Percentiles rank a stretch among this genome's conserved stretches.
phyloP scores from a whole-genome alignment of 192 early-diverging fungal species.

The Coemansia sp. region DNA sequence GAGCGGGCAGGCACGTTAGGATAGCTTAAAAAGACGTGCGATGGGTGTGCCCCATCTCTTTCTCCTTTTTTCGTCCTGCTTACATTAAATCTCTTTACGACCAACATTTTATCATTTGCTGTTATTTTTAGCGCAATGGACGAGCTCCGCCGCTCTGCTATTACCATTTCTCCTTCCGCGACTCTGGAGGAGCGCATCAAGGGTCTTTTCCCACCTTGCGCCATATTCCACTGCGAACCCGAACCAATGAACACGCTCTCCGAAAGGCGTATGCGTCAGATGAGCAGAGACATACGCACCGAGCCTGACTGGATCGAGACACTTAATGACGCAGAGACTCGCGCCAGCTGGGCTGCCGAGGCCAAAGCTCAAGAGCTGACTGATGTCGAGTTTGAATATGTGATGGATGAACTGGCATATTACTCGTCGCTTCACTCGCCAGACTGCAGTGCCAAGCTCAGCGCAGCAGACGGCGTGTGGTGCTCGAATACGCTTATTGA shows the following conservation, averaged over 20 bases:
- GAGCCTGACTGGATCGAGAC: constrained; percentile 29
- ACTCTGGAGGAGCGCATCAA: neutral
- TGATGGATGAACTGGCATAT: constrained; percentile 30
- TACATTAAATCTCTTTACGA: neutral
- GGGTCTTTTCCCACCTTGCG: neutral
- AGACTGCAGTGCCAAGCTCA: neutral
- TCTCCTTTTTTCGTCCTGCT: neutral
- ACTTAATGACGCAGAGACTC: constrained; percentile 10
- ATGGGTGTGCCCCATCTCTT: neutral
- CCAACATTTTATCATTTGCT: neutral
- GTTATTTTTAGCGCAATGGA: neutral
- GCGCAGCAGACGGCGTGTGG: constrained; percentile 6
- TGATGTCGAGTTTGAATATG: constrained; percentile 15
- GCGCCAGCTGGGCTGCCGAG: neutral
- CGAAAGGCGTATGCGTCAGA: neutral
- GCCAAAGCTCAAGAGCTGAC: constrained; percentile 5
- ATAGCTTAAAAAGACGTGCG: neutral
- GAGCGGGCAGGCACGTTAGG: neutral
- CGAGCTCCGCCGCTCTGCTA: neutral
- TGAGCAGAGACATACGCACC: constrained; percentile 22
- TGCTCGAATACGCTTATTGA: no score
- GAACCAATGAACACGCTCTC: neutral
- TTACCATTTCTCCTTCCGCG: neutral
- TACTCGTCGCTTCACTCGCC: constrained; percentile 11
- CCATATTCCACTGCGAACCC: neutral